Percentiles rank a stretch among this genome's conserved stretches.
Conservation (phyloP, 2,329 filamentous ascomycete species). For the Cytospora piceicola region DNA sequence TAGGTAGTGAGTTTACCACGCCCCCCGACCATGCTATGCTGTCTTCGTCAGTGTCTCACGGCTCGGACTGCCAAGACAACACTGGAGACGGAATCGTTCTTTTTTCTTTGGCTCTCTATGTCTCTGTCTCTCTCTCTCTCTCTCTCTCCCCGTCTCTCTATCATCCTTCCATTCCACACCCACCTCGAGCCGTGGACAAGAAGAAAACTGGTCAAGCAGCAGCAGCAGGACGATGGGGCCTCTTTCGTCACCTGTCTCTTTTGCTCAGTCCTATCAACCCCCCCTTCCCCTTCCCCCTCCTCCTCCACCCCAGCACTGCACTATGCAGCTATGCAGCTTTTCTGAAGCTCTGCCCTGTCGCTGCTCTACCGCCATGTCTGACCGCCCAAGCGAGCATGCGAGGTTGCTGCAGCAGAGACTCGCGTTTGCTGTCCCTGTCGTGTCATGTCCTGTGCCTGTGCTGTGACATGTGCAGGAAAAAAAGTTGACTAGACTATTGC, state of each 20-base stretch:
- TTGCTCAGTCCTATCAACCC: conserved; percentile 3
- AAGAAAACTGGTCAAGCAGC: too few relatives aligned
- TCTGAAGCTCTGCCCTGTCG: neutral
- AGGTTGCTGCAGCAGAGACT: neutral
- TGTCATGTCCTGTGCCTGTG: conserved; percentile 6
- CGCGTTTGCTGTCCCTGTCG: neutral
- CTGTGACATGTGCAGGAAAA: neutral
- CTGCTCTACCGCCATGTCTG: conserved; percentile 8
- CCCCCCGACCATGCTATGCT: neutral
- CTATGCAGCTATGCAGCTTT: too few relatives aligned
- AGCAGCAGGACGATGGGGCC: neutral
- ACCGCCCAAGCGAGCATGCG: neutral
- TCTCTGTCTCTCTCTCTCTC: too few relatives aligned
- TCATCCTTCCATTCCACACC: conserved; percentile 20
- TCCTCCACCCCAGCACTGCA: too few relatives aligned
- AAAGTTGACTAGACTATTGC: too few relatives aligned
- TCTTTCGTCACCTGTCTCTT: conserved; percentile 24
- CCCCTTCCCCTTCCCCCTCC: conserved; percentile 5
- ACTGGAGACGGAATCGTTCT: neutral
- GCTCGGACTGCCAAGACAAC: conserved; percentile 3
- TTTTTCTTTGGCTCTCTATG: too few relatives aligned
- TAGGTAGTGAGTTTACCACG: neutral
- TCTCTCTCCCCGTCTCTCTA: neutral
- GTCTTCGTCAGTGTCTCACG: conserved; percentile 24
- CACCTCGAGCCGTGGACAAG: neutral